Conservation (phyloP, 768 basidiomycete species). For the Termitomyces sp. region DNA sequence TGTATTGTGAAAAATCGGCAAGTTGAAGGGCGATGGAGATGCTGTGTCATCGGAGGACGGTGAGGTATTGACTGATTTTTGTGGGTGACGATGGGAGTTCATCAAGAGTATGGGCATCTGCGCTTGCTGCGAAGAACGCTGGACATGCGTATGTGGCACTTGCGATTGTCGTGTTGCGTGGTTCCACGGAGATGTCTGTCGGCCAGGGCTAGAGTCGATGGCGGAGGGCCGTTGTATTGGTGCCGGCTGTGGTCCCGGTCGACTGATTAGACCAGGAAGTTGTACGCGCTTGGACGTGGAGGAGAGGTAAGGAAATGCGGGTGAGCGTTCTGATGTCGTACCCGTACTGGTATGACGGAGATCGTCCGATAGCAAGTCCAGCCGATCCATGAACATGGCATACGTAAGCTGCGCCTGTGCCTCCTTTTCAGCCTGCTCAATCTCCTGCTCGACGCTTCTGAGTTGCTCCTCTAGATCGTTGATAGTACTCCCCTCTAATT, state of each 20-base stretch:
- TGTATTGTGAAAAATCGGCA: not conserved
- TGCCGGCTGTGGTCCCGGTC: conserved; percentile 12
- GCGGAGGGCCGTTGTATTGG: conserved; percentile 3
- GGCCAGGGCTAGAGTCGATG: conserved; percentile 9
- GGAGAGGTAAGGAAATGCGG: conserved; percentile 13
- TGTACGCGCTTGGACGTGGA: conserved; percentile 13
- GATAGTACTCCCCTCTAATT: conserved; percentile 50
- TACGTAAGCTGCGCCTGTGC: conserved; percentile 14
- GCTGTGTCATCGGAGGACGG: conserved; percentile 1
- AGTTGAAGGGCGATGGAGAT: not conserved
- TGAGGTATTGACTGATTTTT: conserved; percentile 18
- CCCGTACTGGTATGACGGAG: conserved; percentile 10
- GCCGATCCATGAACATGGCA: conserved; percentile 7
- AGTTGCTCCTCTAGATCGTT: conserved; percentile 68
- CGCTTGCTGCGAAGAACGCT: conserved; percentile 21
- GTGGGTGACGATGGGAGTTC: conserved; percentile 21
- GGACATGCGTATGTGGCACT: conserved; percentile 13
- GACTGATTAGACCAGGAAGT: conserved; percentile 19
- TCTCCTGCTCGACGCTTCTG: conserved; percentile 51
- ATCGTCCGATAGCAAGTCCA: conserved; percentile 13
- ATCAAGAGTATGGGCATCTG: conserved; percentile 16
- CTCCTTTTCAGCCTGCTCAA: conserved; percentile 38
- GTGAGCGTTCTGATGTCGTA: conserved; percentile 14
- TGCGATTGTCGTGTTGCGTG: conserved; percentile 5
- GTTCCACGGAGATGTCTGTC: not conserved